Evolutionary conservation across 78 protist genomes (phyloP).

Genomic region (Dictyostelium brefeldianum): DNA sequence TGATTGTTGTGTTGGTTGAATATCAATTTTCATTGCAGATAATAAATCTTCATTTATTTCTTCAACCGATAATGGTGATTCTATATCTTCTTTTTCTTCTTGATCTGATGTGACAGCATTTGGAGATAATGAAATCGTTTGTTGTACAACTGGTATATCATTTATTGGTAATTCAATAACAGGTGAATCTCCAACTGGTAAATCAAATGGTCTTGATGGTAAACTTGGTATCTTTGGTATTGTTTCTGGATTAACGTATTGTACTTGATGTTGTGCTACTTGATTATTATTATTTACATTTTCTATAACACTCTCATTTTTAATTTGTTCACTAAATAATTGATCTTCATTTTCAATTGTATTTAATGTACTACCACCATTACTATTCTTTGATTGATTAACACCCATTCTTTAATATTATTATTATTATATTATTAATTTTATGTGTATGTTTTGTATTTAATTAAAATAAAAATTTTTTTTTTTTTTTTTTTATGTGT

Average conservation of each 20-base stretch:
- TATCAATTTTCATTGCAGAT: not conserved
- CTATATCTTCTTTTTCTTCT: not conserved
- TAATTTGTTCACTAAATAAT: not conserved
- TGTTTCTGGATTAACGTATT: not conserved
- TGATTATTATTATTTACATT: not conserved
- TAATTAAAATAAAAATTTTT: no score
- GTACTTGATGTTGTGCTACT: not conserved
- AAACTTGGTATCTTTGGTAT: constrained; percentile 24
- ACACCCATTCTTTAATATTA: not conserved
- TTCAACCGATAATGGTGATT: not conserved
- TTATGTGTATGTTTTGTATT: no score
- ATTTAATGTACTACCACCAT: not conserved
- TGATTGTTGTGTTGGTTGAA: not conserved
- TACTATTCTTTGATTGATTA: not conserved
- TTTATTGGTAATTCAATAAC: not conserved
- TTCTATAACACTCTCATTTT: not conserved
- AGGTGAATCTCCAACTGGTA: constrained; percentile 39
- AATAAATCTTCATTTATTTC: constrained; percentile 8
- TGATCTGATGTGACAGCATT: not conserved
- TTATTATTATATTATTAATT: no score
- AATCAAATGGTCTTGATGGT: constrained; percentile 3
- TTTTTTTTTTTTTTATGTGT: no score
- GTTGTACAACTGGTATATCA: not conserved
- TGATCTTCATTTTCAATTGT: not conserved
- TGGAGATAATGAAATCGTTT: not conserved